Percentiles rank a stretch among this genome's conserved stretches.
Evolutionary conservation across 371 early-diverging fungal species (phyloP).

Genomic region (Funneliformis caledonium): DNA sequence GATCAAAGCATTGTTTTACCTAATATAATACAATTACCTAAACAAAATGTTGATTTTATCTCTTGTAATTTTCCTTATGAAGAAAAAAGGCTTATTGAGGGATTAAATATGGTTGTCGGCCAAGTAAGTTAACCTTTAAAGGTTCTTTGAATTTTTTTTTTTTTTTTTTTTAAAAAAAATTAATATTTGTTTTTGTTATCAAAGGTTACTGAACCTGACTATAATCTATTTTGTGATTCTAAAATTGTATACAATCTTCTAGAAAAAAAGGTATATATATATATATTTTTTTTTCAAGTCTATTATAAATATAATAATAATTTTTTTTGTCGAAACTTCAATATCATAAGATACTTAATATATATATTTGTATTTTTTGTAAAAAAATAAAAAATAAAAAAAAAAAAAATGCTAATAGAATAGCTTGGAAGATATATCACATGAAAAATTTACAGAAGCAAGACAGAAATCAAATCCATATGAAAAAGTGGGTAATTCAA

Average conservation of each 20-base stretch:
- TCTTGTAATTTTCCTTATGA: slow-evolving; percentile 20
- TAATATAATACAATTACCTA: background rate
- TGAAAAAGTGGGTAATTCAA: slow-evolving; percentile 63
- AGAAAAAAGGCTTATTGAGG: slow-evolving; percentile 20
- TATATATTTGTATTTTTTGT: background rate
- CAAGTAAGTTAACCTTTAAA: slow-evolving; percentile 8
- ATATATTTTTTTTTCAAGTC: too few species aligned
- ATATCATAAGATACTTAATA: too few species aligned
- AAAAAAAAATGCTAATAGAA: slow-evolving; percentile 43
- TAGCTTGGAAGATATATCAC: slow-evolving; percentile 50
- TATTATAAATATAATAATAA: too few species aligned
- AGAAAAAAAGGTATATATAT: slow-evolving; percentile 50
- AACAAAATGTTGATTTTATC: slow-evolving; percentile 23
- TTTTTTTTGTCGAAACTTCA: too few species aligned
- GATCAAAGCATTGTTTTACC: background rate
- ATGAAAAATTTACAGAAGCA: slow-evolving; percentile 52
- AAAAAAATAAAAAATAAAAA: too few species aligned
- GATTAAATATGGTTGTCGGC: slow-evolving; percentile 47
- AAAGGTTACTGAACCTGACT: slow-evolving; percentile 42
- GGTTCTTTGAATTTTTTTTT: background rate
- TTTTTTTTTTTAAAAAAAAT: background rate
- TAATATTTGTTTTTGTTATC: background rate
- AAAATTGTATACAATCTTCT: slow-evolving; percentile 52
- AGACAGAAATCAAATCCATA: slow-evolving; percentile 71
- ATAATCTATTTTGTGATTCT: slow-evolving; percentile 48